Evolutionary conservation across 177 flowering plant genomes (phyloP).

Genomic region (Vitis hybrid): DNA sequence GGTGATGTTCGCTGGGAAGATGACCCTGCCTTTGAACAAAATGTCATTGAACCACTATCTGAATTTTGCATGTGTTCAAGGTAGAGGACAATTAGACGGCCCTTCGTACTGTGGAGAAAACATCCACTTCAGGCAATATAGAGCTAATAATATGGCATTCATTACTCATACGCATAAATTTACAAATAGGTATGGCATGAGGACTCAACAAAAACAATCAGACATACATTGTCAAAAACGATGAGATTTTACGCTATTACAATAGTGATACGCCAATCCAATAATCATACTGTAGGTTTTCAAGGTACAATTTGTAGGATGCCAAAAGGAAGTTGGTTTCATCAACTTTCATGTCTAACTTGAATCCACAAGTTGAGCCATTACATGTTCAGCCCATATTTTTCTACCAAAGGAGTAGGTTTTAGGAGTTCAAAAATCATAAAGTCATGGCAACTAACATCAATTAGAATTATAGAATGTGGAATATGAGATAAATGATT

Average conservation of each 20-base stretch:
- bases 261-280: neutral
- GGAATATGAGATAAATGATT: neutral
- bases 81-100: constrained; percentile 76
- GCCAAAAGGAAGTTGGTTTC: too few relatives aligned
- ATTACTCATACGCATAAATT: neutral
- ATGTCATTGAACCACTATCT: constrained; percentile 62
- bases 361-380: too few relatives aligned
- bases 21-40: constrained; percentile 50
- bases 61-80: constrained; percentile 69
- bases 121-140: constrained; percentile 5
- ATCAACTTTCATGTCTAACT: too few relatives aligned
- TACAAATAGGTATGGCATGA: neutral
- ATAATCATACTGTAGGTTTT: neutral
- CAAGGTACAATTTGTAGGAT: too few relatives aligned
- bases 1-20: constrained; percentile 68
- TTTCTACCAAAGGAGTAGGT: too few relatives aligned
- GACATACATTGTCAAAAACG: neutral
- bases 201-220: neutral
- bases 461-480: neutral
- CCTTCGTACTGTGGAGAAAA: constrained; percentile 59
- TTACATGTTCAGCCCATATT: too few relatives aligned
- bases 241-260: neutral
- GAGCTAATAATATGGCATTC: neutral
- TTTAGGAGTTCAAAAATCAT: too few relatives aligned
- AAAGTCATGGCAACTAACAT: neutral